Evolutionary conservation across 106 monocot species (phyloP), one percentile per base, ranked within the genome.

Genomic region (Hemerocallis citrina): DNA sequence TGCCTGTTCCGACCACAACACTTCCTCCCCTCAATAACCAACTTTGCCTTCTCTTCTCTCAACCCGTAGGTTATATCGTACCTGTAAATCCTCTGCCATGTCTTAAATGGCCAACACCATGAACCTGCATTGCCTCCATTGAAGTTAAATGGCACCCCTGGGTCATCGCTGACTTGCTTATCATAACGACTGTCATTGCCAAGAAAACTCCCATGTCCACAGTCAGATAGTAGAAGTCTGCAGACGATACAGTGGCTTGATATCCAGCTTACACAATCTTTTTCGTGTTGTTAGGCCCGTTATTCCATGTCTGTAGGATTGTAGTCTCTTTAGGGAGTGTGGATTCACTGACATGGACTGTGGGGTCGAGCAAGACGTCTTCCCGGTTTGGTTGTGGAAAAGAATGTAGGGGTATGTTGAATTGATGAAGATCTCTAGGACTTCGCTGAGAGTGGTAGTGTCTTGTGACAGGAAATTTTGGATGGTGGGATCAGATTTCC

Each of bases 181-280:
- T 88, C 81, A 54, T 95, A 95, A 23, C 74, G 77, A 51, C 86
- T 81, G 74, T 95, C 90, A 14, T 62, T 62, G 15, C 61, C 43
- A n/a, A 90, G 41, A 68, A 74, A 95, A 3, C 77, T 86, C 11
- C 90, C 95, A 48, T 81, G 83, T 7, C 95, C 95, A 73, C 95
- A 95, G 71, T 91, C 90, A 96, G 77, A 65, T 90, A 96, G 65
- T 96, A 96, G 80, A 84, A 96, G 21, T 86, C 82, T 32, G 75
- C 61, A 1, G 95, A 96, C 1, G 95, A 96, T 23, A 96, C 95
- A 34, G 91, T 84, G 10, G 73, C 86, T 4, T 81, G 75, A 59
- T 84, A 96, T 8, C 95, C 90, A 5, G 83, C 83, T 11, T 73
- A 56, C 7, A 74, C 73, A 20, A 91, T 51, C 48, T 16, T 59